These are phyloP conservation scores for Poterioochromonas sp. DNA, from an alignment of 352 stramenopile genomes.

Conservation along the genomic window DNA sequence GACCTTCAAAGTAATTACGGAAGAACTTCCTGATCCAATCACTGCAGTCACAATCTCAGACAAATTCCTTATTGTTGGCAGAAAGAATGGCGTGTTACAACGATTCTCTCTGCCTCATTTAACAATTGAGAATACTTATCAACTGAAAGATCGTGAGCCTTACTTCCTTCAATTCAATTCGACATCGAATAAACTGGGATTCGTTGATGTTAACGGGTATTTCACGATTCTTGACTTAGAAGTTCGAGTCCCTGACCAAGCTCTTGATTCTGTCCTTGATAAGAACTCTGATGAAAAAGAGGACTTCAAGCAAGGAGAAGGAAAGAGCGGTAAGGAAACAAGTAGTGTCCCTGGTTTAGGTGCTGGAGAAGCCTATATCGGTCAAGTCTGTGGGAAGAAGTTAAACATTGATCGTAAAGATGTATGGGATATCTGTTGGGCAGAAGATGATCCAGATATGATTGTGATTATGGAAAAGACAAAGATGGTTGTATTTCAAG, in stretches of 20 bases:
- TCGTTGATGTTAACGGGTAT: conserved; percentile 76
- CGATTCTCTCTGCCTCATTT: conserved; percentile 81
- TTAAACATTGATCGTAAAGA: conserved; percentile 52
- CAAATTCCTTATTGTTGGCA: conserved; percentile 18
- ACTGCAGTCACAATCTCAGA: background rate
- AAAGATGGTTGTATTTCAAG: conserved; percentile 72
- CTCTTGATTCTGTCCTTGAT: background rate
- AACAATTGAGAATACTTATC: conserved; percentile 74
- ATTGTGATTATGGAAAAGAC: conserved; percentile 71
- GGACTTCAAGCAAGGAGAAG: conserved; percentile 23
- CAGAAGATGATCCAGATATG: conserved; percentile 75
- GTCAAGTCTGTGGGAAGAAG: background rate
- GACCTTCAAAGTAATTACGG: background rate
- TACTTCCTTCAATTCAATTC: conserved; percentile 74
- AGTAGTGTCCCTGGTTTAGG: background rate
- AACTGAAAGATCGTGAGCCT: conserved; percentile 46
- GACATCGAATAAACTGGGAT: conserved; percentile 64
- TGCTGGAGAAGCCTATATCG: background rate
- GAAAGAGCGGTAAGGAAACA: background rate
- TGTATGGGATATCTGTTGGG: conserved; percentile 78
- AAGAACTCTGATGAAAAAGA: background rate
- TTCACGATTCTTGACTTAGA: conserved; percentile 72
- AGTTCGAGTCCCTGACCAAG: background rate
- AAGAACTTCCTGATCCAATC: conserved; percentile 5
- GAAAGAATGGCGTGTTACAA: conserved; percentile 59